These are phyloP conservation scores for Pseudogymnoascus sp. DNA, from an alignment of 2,329 filamentous ascomycete species.

Conservation along the genomic window DNA sequence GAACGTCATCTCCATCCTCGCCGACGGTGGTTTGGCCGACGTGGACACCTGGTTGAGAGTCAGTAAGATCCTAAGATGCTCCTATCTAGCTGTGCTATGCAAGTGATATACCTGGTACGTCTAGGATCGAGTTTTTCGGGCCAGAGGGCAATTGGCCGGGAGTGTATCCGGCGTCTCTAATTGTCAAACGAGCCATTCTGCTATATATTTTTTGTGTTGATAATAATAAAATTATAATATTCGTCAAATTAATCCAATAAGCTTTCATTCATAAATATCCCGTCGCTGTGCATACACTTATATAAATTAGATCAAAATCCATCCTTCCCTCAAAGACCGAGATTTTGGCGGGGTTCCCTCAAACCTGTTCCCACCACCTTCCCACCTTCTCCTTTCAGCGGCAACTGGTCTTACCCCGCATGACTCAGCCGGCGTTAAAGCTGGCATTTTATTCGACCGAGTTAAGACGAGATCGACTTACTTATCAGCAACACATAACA, in stretches of 20 bases:
- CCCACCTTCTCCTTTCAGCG: neutral
- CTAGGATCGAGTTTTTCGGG: constrained; percentile 25
- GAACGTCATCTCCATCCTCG: constrained; percentile 20
- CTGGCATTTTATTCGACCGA: neutral
- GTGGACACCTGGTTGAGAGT: constrained; percentile 18
- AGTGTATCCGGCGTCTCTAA: constrained; percentile 21
- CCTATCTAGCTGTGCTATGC: neutral
- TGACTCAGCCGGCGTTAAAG: neutral
- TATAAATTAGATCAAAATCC: neutral
- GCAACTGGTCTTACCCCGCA: neutral
- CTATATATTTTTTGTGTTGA: neutral
- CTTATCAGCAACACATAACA: neutral
- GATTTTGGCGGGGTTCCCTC: constrained; percentile 4
- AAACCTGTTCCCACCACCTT: neutral
- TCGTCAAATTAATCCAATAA: neutral
- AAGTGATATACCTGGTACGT: constrained; percentile 19
- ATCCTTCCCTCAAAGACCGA: neutral
- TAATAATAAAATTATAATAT: neutral
- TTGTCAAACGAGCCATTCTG: constrained; percentile 19
- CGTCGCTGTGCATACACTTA: neutral
- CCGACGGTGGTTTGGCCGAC: constrained; percentile 24
- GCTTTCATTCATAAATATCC: neutral
- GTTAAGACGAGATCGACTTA: neutral
- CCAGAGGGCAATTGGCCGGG: constrained; percentile 21
- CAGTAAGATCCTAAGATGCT: neutral